Evolutionary conservation across 371 early-diverging fungal genomes (phyloP).

Genomic region (Lichtheimia corymbifera): DNA sequence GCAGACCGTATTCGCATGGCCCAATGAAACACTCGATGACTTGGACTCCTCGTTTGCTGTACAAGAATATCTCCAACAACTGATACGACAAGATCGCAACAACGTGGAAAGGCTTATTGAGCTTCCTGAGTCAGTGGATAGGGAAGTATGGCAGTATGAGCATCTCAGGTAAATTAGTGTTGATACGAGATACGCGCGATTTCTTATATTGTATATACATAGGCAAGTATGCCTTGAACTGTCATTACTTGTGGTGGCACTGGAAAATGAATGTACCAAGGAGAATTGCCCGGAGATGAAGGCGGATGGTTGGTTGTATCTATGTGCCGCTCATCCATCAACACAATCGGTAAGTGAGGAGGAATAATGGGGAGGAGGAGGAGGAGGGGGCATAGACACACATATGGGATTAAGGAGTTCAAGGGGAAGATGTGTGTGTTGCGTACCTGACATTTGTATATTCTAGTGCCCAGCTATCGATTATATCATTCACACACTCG

Average conservation of each 20-base stretch:
- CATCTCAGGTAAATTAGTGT: slow-evolving; percentile 74
- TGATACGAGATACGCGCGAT: too few species aligned
- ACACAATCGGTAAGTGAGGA: slow-evolving; percentile 67
- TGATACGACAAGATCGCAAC: slow-evolving; percentile 67
- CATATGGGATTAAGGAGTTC: too few species aligned
- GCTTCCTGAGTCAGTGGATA: slow-evolving; percentile 71
- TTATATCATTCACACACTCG: slow-evolving; percentile 91
- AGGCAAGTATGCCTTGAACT: slow-evolving; percentile 85
- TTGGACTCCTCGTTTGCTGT: slow-evolving; percentile 77
- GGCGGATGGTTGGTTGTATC: slow-evolving; percentile 88
- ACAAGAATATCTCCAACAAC: slow-evolving; percentile 84
- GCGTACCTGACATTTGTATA: too few species aligned
- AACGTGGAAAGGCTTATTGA: slow-evolving; percentile 63
- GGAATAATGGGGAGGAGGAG: too few species aligned
- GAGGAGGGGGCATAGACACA: not conserved
- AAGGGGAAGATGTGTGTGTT: too few species aligned
- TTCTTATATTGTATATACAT: slow-evolving; percentile 10
- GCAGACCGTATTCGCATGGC: slow-evolving; percentile 56
- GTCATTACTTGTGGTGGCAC: slow-evolving; percentile 70
- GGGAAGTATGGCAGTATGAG: slow-evolving; percentile 86
- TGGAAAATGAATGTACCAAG: slow-evolving; percentile 79
- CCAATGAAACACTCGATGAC: slow-evolving; percentile 54
- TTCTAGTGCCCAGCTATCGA: slow-evolving; percentile 90
- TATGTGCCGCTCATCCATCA: slow-evolving; percentile 89
- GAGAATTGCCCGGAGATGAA: slow-evolving; percentile 91